These are phyloP conservation scores for Discostella pseudostelligera DNA, from an alignment of 108 stramenopile genomes.

Conservation along the genomic window DNA sequence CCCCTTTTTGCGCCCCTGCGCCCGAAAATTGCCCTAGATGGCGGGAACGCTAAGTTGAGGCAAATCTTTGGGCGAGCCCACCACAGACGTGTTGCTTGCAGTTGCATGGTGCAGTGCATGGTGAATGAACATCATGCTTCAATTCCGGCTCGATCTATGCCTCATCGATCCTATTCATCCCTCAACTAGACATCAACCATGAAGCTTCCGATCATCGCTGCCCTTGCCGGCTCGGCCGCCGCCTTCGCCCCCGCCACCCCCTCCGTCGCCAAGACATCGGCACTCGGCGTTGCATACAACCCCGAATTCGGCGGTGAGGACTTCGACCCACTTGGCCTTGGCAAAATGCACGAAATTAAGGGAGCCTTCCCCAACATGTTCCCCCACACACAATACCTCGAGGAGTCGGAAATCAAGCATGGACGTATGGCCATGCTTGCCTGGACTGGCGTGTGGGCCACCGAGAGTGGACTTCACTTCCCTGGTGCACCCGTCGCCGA, in stretches of 20 bases:
- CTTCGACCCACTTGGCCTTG: conserved; percentile 49
- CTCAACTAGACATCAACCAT: conserved; percentile 38
- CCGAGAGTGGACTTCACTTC: conserved; percentile 85
- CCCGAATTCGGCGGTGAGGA: conserved; percentile 40
- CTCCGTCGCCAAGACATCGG: conserved; percentile 33
- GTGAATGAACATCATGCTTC: not conserved
- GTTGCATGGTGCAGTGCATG: too few relatives aligned
- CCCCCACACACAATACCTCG: conserved; percentile 81
- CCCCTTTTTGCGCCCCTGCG: too few relatives aligned
- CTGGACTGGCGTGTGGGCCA: conserved; percentile 91
- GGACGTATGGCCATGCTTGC: conserved; percentile 90
- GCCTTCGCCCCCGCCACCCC: conserved; percentile 46
- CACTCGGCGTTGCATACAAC: conserved; percentile 33
- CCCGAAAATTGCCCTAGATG: too few relatives aligned
- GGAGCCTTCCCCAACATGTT: conserved; percentile 90
- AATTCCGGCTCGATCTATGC: not conserved
- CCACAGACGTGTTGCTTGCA: not conserved
- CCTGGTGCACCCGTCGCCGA: conserved; percentile 76
- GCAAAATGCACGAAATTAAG: conserved; percentile 51
- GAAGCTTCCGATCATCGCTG: conserved; percentile 49
- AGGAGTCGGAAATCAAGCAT: conserved; percentile 93
- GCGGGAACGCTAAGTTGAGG: conserved; percentile 12
- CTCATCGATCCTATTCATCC: too few relatives aligned
- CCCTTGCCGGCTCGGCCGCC: conserved; percentile 48
- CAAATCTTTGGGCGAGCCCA: conserved; percentile 18